phyloP scores from a whole-genome alignment of 345 rosid species.

The Hibiscus trionum region DNA sequence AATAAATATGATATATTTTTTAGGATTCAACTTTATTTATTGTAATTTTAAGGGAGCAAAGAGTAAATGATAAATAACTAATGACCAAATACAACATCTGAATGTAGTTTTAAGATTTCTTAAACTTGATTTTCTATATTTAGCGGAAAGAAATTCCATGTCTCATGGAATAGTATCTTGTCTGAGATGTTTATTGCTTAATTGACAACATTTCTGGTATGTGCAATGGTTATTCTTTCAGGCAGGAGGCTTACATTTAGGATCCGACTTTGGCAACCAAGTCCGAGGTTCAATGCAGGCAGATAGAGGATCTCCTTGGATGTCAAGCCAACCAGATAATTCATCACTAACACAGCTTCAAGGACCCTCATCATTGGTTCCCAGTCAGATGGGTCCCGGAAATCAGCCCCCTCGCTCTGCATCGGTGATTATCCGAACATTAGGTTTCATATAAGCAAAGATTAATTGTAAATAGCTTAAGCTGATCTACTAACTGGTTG shows the following conservation, averaged over 20 bases:
- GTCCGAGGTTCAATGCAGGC: slow-evolving; percentile 44
- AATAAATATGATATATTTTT: background rate
- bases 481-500: background rate
- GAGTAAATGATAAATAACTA: background rate
- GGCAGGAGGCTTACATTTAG: slow-evolving; percentile 62
- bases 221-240: slow-evolving; percentile 22
- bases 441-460: background rate
- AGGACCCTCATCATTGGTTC: slow-evolving; percentile 38
- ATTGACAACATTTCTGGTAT: background rate
- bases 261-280: slow-evolving; percentile 53
- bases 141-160: background rate
- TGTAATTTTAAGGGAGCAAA: background rate
- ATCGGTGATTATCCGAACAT: slow-evolving; percentile 31
- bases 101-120: background rate
- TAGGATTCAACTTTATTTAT: background rate
- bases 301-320: slow-evolving; percentile 80
- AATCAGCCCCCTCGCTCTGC: slow-evolving; percentile 59
- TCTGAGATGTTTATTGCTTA: background rate
- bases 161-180: background rate
- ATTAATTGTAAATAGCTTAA: background rate
- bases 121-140: background rate
- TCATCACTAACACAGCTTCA: slow-evolving; percentile 42
- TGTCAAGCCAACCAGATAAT: slow-evolving; percentile 59
- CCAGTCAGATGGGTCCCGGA: slow-evolving; percentile 55
- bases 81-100: background rate